These are phyloP conservation scores for Eucalyptus curtisii DNA, from an alignment of 345 rosid species.

Conservation along the genomic window DNA sequence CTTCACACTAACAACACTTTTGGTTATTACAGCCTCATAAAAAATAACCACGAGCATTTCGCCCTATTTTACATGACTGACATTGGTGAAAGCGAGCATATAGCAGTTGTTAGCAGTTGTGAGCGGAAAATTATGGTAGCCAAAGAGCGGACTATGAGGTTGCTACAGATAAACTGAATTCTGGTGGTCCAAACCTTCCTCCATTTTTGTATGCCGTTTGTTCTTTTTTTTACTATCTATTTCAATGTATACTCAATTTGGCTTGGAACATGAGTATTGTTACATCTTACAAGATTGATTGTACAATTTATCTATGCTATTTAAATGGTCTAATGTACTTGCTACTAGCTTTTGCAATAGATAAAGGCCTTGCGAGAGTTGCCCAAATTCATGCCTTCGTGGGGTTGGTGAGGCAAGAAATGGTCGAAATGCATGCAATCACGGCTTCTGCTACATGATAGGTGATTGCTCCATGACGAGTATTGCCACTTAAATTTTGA, in stretches of 20 bases:
- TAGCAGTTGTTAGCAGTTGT: constrained; percentile 14
- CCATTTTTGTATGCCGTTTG: background rate
- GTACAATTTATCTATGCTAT: accelerated
- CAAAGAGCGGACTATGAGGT: background rate
- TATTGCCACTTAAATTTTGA: no score
- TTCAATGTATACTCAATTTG: background rate
- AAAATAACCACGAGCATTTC: no score
- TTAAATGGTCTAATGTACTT: no score
- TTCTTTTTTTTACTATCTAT: background rate
- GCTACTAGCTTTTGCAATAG: no score
- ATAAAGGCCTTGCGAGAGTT: no score
- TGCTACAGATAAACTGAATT: background rate
- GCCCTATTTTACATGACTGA: background rate
- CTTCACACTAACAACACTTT: background rate
- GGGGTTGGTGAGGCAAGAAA: no score
- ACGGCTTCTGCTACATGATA: accelerated
- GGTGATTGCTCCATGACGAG: accelerated
- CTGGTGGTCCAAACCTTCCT: background rate
- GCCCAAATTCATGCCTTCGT: no score
- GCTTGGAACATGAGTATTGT: background rate
- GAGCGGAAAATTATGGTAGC: no score
- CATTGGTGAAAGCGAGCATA: constrained; percentile 11
- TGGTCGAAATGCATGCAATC: no score
- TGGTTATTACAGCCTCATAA: background rate
- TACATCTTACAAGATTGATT: background rate